A percentile compares a stretch with the other conserved stretches of the same genome.
Evolutionary conservation across 345 rosid species (phyloP).

Genomic region (Brassica napus): DNA sequence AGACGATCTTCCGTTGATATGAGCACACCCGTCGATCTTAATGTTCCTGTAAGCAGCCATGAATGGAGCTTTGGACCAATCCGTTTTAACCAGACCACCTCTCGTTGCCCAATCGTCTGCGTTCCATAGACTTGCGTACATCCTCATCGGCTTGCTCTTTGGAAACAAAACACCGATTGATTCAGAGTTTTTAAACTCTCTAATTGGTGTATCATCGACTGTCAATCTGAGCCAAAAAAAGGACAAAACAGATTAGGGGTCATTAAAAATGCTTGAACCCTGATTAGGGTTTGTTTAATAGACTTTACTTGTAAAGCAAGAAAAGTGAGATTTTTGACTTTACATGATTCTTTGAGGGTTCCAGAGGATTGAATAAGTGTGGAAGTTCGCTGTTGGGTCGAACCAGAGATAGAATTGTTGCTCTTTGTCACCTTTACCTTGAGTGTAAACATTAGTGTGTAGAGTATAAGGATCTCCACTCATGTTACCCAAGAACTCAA

Average conservation of each 20-base stretch:
- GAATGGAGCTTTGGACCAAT: slow-evolving; percentile 57
- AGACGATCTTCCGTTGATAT: slow-evolving; percentile 34
- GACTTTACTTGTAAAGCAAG: slow-evolving; percentile 15
- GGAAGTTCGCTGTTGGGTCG: slow-evolving; percentile 41
- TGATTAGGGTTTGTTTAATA: neutral
- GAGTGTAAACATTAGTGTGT: slow-evolving; percentile 46
- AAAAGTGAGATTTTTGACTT: neutral
- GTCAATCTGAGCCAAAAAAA: slow-evolving; percentile 36
- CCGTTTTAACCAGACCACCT: slow-evolving; percentile 61
- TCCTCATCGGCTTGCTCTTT: slow-evolving; percentile 61
- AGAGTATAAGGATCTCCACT: slow-evolving; percentile 49
- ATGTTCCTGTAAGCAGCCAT: slow-evolving; percentile 46
- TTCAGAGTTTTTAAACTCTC: slow-evolving; percentile 60
- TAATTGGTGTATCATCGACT: slow-evolving; percentile 59
- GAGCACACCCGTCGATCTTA: slow-evolving; percentile 40
- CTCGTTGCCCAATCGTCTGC: slow-evolving; percentile 68
- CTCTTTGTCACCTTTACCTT: slow-evolving; percentile 49
- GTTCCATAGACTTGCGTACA: slow-evolving; percentile 61
- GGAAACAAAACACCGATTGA: slow-evolving; percentile 55
- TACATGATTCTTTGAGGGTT: slow-evolving; percentile 49
- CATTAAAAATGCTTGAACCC: neutral
- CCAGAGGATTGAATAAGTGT: slow-evolving; percentile 50
- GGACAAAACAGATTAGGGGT: neutral
- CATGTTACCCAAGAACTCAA: slow-evolving; percentile 48
- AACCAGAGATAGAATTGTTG: slow-evolving; percentile 49